A percentile compares a stretch with the other conserved stretches of the same genome.
Conservation (phyloP, 352 stramenopile species). For the Globisporangium ultimum region DNA sequence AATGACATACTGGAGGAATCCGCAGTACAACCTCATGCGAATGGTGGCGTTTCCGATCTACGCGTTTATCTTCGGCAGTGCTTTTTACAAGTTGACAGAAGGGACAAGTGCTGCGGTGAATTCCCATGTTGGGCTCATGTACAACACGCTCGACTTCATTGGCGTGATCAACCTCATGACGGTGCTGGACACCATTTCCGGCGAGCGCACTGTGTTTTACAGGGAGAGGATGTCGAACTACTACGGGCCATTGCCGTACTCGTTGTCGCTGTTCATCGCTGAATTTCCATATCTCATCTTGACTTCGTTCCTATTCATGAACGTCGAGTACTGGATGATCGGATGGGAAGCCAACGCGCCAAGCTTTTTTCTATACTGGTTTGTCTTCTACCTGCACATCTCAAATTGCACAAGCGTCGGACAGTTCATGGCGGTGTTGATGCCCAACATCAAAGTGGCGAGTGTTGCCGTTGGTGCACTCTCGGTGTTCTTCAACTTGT, state of each 20-base stretch:
- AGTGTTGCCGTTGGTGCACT: constrained; percentile 45
- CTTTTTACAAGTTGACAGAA: constrained; percentile 50
- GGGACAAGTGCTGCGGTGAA: constrained; percentile 31
- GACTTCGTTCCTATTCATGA: constrained; percentile 28
- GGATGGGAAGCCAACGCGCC: constrained; percentile 24
- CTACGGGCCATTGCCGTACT: constrained; percentile 41
- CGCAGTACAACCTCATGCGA: constrained; percentile 66
- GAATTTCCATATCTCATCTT: constrained; percentile 41
- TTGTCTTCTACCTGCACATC: constrained; percentile 43
- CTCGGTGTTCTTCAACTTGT: constrained; percentile 47
- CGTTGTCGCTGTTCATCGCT: constrained; percentile 32
- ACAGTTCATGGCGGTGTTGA: constrained; percentile 44
- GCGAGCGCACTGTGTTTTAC: too few relatives aligned
- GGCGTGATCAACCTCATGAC: constrained; percentile 5
- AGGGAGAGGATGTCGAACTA: constrained; percentile 27
- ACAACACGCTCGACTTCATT: constrained; percentile 72
- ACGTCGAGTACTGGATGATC: constrained; percentile 45
- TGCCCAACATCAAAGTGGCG: constrained; percentile 49
- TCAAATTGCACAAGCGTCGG: constrained; percentile 34
- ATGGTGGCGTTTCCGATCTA: constrained; percentile 58
- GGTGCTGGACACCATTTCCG: too few relatives aligned
- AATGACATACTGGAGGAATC: constrained; percentile 52
- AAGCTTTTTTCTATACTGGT: constrained; percentile 38
- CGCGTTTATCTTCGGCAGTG: constrained; percentile 60
- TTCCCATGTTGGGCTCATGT: constrained; percentile 57